These are phyloP conservation scores for Elsinoe necatrix DNA, from an alignment of 2,329 filamentous ascomycete species.

Conservation along the genomic window DNA sequence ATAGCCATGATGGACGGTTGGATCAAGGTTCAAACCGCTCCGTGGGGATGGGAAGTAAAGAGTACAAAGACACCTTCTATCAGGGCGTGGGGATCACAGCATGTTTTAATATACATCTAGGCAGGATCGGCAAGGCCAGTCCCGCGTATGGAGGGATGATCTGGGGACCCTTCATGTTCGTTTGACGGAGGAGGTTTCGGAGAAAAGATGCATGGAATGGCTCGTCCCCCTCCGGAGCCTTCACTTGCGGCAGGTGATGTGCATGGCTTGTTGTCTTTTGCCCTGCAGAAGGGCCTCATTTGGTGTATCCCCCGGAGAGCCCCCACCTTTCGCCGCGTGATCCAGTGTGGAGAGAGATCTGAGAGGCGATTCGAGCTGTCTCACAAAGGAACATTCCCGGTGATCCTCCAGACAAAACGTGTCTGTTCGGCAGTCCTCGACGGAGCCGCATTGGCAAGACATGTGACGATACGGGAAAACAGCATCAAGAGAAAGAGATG, in stretches of 20 bases:
- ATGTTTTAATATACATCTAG: slow-evolving; percentile 1
- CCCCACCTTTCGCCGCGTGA: slow-evolving; percentile 9
- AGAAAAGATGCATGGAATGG: slow-evolving; percentile 2
- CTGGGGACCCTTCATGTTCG: not conserved
- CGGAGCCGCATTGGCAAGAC: not conserved
- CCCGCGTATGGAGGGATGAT: not conserved
- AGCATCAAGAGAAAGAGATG: too few species aligned
- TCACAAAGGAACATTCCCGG: not conserved
- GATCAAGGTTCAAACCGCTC: not conserved
- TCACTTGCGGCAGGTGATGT: slow-evolving; percentile 4
- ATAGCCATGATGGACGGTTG: slow-evolving; percentile 39
- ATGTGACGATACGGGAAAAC: not conserved
- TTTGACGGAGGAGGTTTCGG: not conserved
- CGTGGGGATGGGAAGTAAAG: not conserved
- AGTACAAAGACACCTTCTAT: not conserved
- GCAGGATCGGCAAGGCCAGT: not conserved
- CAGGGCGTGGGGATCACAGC: not conserved
- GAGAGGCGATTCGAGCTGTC: not conserved
- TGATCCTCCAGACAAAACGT: not conserved
- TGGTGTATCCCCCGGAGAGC: not conserved
- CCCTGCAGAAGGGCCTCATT: too few species aligned
- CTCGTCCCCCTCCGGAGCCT: slow-evolving; percentile 8
- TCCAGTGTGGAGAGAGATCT: not conserved
- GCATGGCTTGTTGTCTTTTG: slow-evolving; percentile 3
- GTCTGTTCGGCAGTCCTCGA: not conserved